Evolutionary conservation across 1,284 basidiomycete species (phyloP), one percentile per base, ranked within the genome.

Genomic region (Vanrija humicola): DNA sequence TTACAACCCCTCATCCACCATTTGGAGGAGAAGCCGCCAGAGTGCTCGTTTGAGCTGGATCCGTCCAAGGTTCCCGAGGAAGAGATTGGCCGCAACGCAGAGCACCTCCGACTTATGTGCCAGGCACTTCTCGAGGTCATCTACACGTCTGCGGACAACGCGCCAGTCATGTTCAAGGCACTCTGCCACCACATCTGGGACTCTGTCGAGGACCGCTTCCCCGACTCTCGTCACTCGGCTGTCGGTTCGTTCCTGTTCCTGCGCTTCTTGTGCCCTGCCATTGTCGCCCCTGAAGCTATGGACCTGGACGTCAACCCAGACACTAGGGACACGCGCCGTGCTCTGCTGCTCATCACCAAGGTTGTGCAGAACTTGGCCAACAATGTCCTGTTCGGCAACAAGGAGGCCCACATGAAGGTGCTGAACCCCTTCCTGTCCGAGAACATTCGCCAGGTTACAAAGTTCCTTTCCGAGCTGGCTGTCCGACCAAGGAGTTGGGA

Each of bases 311-410:
- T 90, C 0, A 87, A 87, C 0, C 82, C 82, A 45, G 87, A 87
- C 40, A 73, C 74, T 53, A 70, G 79, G 63, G 74, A 81, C 57
- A 77, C 89, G 44, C 85, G 89, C 26, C 83, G 87, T 48, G 90
- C 89, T 3, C 79, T 95, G 21, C 85, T 90, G 79, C 78, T 89
- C 49, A 87, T 95, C 59, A 89, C 90, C 39, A 94, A 93, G 75
- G 86, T 95, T 54, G 86, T 94, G 47, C 90, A 95, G 74, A 93
- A 91, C 68, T 77, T 95, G 34, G 90, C 90, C 14, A 96, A 95
- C 77, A 94, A 95, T 64, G 88, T 94, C 40, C 84, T 89, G 64
- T 94, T 94, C 64, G 89, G 88, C 28, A 89, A 90, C 70, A 91
- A 94, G 68, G 78, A 79, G 48, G 82, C 84, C 3, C 86, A 90